Evolutionary conservation across 768 basidiomycete species (phyloP), one percentile per base, ranked within the genome.

Genomic region (Candolleomyces aberdarensis): DNA sequence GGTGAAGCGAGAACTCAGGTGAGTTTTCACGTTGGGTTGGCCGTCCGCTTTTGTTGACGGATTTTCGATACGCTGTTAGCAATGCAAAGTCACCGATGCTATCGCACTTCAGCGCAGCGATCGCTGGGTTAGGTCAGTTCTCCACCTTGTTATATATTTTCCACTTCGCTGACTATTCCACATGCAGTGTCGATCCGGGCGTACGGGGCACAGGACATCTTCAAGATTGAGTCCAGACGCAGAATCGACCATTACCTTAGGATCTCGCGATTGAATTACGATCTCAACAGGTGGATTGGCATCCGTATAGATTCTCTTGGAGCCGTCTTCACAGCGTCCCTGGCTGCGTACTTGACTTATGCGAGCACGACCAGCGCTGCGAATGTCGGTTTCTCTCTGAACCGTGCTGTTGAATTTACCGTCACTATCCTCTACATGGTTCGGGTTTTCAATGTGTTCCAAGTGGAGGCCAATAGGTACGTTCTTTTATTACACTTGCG

Each of bases 11-110:
- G 79, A 83, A 61, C 76, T 78, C 75, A 79, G 68, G 78, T 78
- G 7, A 70, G 69, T 51, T 29, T 20, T 22, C 40, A 63, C 72
- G 2, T 3, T 26, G 26, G 26, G 26, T 3, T 26, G 26, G 26
- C 26, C 1, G 26, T 26, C 1, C 71, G 53, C 8, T 26, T 3
- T 29, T 29, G 3, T 53, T 19, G 8, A 10, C 8, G 26, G n/a
- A 19, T 8, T 5, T 39, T n/a, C 41, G 19, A 41, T 32, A 40
- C 22, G 15, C 20, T 56, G 39, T 11, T 70, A 88, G 50, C 76
- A 85, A 0, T 80, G 83, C 68, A 84, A 88, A 39, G 75, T 79
- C 36, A 85, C 84, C 0, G 79, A 81, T 46, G 87, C 86, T 1
- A 73, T 70, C 53, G 78, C 87, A 64, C 78, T 71, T 73, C 47